Conservation (phyloP, 169 alveolate species). For the Eimeria tenella region DNA sequence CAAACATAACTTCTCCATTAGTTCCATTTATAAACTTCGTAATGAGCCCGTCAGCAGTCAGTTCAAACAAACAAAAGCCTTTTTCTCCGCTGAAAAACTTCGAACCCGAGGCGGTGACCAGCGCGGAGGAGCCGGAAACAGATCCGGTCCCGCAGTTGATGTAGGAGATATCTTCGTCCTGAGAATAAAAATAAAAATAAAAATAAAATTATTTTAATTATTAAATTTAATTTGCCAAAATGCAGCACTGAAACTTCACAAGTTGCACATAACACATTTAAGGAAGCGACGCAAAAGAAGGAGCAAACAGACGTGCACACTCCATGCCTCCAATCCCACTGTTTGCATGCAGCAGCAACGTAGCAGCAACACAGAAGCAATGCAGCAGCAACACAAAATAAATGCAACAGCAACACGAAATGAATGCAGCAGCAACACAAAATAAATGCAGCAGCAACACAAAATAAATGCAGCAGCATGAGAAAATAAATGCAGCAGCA, state of each 20-base stretch:
- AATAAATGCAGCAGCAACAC: not conserved
- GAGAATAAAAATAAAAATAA: not conserved
- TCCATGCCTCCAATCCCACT: no score
- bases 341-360: no score
- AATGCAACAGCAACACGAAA: no score
- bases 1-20: constrained; percentile 86
- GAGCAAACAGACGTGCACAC: not conserved
- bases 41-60: constrained; percentile 86
- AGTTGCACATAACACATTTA: no score
- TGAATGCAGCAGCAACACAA: not conserved
- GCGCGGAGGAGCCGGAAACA: constrained; percentile 79
- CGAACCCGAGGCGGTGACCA: constrained; percentile 83
- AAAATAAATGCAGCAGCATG: not conserved
- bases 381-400: no score
- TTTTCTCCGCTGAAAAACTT: constrained; percentile 86
- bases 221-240: no score
- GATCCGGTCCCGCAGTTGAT: constrained; percentile 91
- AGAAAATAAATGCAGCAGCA: not conserved
- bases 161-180: constrained; percentile 82
- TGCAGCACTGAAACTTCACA: no score
- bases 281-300: no score
- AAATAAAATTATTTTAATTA: not conserved
- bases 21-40: constrained; percentile 88
- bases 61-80: constrained; percentile 91
- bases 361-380: no score